Evolutionary conservation across 305 asterid species (phyloP).

Genomic region (Fraxinus floribunda): DNA sequence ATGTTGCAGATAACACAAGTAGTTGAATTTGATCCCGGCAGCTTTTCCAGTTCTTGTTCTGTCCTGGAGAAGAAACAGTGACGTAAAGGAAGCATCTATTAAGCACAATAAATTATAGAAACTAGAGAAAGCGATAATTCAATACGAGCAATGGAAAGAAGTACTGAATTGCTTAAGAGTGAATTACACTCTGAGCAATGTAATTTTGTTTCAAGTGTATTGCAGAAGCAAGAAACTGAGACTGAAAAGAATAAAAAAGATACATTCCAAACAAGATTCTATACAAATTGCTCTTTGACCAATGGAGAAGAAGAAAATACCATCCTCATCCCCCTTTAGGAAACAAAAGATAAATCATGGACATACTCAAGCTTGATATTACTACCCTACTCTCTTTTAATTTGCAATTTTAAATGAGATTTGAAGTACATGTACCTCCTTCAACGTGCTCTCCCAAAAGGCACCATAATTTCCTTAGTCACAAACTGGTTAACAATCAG

Average conservation of each 20-base stretch:
- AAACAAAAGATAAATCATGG: not conserved
- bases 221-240: not conserved
- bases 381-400: constrained; percentile 8
- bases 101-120: not conserved
- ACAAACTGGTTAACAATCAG: constrained; percentile 26
- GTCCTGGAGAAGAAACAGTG: constrained; percentile 11
- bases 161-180: not conserved
- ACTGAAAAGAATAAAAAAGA: not conserved
- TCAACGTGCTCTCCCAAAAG: constrained; percentile 14
- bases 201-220: not conserved
- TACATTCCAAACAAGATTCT: not conserved
- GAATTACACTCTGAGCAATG: not conserved
- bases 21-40: constrained; percentile 5
- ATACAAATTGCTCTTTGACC: not conserved
- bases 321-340: not conserved
- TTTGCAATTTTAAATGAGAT: constrained; percentile 1
- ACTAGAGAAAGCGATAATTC: not conserved
- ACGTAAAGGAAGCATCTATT: not conserved
- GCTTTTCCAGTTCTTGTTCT: constrained; percentile 13
- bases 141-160: not conserved
- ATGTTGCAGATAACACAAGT: not conserved
- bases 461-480: constrained; percentile 17
- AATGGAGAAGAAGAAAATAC: not conserved
- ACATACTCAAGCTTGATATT: not conserved
- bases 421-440: constrained; percentile 20